phyloP scores from a whole-genome alignment of 306 rosid species.

The Ammopiptanthus mongolicus region DNA sequence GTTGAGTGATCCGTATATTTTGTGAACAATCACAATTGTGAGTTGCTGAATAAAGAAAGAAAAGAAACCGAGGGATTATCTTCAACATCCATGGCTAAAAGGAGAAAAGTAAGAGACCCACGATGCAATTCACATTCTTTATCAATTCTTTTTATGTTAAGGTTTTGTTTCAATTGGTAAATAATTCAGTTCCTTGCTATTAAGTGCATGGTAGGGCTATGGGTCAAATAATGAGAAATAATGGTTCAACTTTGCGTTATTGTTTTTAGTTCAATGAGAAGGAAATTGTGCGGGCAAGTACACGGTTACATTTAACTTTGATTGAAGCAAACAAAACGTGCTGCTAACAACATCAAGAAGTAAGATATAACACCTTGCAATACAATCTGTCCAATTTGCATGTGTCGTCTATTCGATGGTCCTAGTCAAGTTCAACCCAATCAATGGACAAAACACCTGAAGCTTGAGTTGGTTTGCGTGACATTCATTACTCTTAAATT shows the following conservation, averaged over 20 bases:
- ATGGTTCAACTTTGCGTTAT: neutral
- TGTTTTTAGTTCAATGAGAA: neutral
- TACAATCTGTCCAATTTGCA: constrained; percentile 19
- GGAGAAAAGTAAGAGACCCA: neutral
- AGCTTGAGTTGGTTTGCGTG: neutral
- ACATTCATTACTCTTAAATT: neutral
- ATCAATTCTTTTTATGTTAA: neutral
- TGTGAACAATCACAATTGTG: neutral
- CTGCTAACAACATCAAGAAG: constrained; percentile 4
- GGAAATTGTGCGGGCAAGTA: neutral
- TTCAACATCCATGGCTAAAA: neutral
- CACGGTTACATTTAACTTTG: neutral
- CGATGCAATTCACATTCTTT: neutral
- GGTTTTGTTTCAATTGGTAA: neutral
- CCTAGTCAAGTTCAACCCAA: constrained; percentile 5
- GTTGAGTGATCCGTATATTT: neutral
- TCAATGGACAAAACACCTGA: neutral
- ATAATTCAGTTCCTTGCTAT: neutral
- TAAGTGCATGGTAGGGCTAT: neutral
- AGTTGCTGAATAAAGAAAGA: neutral
- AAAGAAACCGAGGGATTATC: neutral
- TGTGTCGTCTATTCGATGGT: constrained; percentile 25
- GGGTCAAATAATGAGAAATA: neutral
- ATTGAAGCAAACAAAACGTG: constrained; percentile 5
- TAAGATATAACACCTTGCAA: constrained; percentile 8